A percentile compares a stretch with the other conserved stretches of the same genome.
These are phyloP conservation scores for Globisporangium paroecandrum DNA, from an alignment of 352 stramenopile species.

Conservation along the genomic window DNA sequence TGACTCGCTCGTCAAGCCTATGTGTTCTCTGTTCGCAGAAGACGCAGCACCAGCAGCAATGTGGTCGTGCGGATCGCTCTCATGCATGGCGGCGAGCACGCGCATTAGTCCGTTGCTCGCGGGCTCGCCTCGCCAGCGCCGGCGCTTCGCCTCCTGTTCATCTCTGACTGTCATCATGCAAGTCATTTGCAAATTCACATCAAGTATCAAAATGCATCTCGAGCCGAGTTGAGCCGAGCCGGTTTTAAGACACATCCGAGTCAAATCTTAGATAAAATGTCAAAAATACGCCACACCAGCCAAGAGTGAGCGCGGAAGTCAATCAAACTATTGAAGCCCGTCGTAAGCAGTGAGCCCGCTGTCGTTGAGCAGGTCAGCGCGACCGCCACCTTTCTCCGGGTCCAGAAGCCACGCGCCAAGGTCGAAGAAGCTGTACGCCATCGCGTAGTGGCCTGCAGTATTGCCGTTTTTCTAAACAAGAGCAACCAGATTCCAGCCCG, in stretches of 20 bases:
- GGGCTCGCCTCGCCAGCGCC: slow-evolving; percentile 23
- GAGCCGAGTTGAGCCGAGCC: not conserved
- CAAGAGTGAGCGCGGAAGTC: not conserved
- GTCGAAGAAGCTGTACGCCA: slow-evolving; percentile 91
- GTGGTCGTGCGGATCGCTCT: not conserved
- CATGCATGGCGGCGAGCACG: slow-evolving; percentile 24
- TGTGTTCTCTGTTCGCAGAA: not conserved
- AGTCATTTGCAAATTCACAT: not conserved
- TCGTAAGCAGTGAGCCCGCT: slow-evolving; percentile 91
- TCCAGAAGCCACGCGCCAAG: slow-evolving; percentile 90
- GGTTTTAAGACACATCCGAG: not conserved
- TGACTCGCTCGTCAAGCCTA: not conserved
- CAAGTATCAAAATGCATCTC: not conserved
- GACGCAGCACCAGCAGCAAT: not conserved
- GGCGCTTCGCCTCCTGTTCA: not conserved
- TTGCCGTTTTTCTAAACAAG: slow-evolving; percentile 72
- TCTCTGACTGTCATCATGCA: not conserved
- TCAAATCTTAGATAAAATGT: not conserved
- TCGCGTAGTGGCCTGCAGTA: slow-evolving; percentile 91
- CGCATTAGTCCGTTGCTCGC: slow-evolving; percentile 31
- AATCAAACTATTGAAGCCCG: slow-evolving; percentile 43
- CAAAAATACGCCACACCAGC: not conserved
- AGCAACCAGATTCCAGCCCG: not conserved
- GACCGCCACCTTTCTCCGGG: slow-evolving; percentile 75
- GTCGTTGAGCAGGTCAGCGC: slow-evolving; percentile 88